These are phyloP conservation scores for Neocucurbitaria cava DNA, from an alignment of 2,329 filamentous ascomycete species.

Conservation along the genomic window DNA sequence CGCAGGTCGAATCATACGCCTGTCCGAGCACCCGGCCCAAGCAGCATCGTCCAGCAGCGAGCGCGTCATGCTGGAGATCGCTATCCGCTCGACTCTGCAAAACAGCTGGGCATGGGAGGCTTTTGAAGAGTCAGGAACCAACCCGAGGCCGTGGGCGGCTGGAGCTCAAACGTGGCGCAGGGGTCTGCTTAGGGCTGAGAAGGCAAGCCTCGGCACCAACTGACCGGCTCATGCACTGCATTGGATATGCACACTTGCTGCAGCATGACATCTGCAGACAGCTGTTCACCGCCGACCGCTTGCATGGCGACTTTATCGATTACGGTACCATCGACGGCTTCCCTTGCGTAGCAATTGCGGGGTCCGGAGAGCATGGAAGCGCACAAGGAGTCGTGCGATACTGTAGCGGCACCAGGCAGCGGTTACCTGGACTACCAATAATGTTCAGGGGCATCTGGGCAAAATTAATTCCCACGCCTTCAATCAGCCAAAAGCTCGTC, in stretches of 20 bases:
- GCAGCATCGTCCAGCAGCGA: constrained; percentile 2
- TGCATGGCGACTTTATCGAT: constrained; percentile 17
- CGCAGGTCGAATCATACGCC: constrained; percentile 9
- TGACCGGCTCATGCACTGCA: constrained; percentile 19
- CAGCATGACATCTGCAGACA: constrained; percentile 43
- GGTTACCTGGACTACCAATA: constrained; percentile 34
- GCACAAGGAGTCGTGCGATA: constrained; percentile 6
- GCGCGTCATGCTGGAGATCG: constrained; percentile 7
- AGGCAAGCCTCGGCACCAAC: constrained; percentile 32
- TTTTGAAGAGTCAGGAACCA: constrained; percentile 40
- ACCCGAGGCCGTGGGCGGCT: constrained; percentile 23
- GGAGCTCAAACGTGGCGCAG: constrained; percentile 38
- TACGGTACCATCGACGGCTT: constrained; percentile 10
- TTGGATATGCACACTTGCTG: constrained; percentile 25
- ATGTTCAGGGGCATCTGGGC: constrained; percentile 17
- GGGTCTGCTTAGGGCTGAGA: constrained; percentile 29
- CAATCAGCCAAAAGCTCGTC: constrained; percentile 18
- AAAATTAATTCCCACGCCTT: constrained; percentile 20
- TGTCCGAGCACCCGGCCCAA: neutral
- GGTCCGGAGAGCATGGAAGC: neutral
- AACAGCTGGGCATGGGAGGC: constrained; percentile 8
- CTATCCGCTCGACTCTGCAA: constrained; percentile 1
- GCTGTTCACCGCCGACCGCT: constrained; percentile 37
- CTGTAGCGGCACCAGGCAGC: constrained; percentile 2
- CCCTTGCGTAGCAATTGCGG: constrained; percentile 6